A percentile compares a stretch with the other conserved stretches of the same genome.
phyloP scores from a whole-genome alignment of 495 filamentous ascomycete species.

The Chaetomidium leptoderma region DNA sequence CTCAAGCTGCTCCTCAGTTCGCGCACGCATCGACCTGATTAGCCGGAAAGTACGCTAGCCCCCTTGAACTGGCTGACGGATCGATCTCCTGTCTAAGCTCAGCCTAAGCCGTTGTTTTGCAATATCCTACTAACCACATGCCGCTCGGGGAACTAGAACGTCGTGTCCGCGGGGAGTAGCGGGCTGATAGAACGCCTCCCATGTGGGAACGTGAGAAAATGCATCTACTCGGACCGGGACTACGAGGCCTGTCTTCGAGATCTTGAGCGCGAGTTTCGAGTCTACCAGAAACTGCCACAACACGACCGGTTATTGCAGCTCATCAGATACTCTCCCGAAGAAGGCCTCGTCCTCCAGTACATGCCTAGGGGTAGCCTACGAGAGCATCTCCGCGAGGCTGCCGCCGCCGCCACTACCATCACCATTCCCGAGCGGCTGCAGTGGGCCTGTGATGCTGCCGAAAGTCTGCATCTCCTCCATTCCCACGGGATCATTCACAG shows the following conservation, averaged over 20 bases:
- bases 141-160: constrained; percentile 4
- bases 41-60: not conserved
- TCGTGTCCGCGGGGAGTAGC: not conserved
- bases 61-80: not conserved
- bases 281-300: constrained; percentile 7
- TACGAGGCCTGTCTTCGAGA: constrained; percentile 2
- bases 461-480: constrained; percentile 4
- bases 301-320: constrained; percentile 2
- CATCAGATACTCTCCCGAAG: constrained; percentile 5
- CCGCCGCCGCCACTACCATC: not conserved
- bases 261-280: not conserved
- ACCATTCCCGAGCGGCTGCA: not conserved
- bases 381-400: not conserved
- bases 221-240: not conserved
- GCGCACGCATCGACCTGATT: constrained; percentile 2
- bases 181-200: constrained; percentile 2
- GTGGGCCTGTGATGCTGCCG: constrained; percentile 1
- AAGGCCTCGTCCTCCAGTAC: constrained; percentile 9
- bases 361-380: not conserved
- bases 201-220: constrained; percentile 1
- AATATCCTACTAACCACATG: not conserved
- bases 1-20: not conserved
- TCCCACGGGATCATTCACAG: constrained; percentile 2
- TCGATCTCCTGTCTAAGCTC: not conserved
- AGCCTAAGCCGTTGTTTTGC: not conserved